Conservation (phyloP, 1,284 basidiomycete species). For the Chondrostereum purpureum region DNA sequence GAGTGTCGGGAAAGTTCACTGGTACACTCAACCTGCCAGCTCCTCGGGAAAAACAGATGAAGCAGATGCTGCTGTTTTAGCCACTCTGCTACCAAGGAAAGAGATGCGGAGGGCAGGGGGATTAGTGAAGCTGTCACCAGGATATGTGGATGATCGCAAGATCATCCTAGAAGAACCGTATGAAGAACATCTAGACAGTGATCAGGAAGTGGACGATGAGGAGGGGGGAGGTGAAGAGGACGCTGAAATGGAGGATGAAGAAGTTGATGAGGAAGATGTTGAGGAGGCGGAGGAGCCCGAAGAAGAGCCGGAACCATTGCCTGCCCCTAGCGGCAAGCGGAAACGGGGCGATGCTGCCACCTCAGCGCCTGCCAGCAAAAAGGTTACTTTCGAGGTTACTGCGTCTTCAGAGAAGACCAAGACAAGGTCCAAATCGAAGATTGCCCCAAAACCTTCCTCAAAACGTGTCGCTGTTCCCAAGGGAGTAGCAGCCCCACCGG, state of each 20-base stretch:
- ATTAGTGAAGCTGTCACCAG: slow-evolving; percentile 48
- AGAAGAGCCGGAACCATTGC: slow-evolving; percentile 23
- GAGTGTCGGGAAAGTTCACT: slow-evolving; percentile 74
- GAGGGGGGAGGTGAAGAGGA: slow-evolving; percentile 26
- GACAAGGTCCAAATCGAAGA: slow-evolving; percentile 1
- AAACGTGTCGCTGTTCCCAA: slow-evolving; percentile 15
- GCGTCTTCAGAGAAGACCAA: neutral
- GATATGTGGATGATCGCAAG: slow-evolving; percentile 47
- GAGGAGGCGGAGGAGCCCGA: slow-evolving; percentile 13
- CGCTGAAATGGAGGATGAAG: slow-evolving; percentile 16
- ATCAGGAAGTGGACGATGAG: slow-evolving; percentile 20
- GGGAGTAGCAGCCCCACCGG: slow-evolving; percentile 6
- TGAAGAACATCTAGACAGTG: neutral
- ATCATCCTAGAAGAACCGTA: slow-evolving; percentile 50
- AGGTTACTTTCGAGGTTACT: slow-evolving; percentile 36
- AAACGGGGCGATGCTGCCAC: slow-evolving; percentile 30
- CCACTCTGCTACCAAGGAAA: slow-evolving; percentile 47
- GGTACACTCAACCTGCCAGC: slow-evolving; percentile 64
- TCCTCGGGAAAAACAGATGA: slow-evolving; percentile 19
- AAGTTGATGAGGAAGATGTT: slow-evolving; percentile 18
- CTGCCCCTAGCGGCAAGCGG: slow-evolving; percentile 42
- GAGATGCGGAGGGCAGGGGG: slow-evolving; percentile 57
- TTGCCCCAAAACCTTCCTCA: slow-evolving; percentile 24
- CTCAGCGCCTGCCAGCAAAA: slow-evolving; percentile 37
- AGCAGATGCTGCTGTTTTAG: slow-evolving; percentile 29